Evolutionary conservation across 441 rosid species (phyloP).

Genomic region (Aleurites moluccanus): DNA sequence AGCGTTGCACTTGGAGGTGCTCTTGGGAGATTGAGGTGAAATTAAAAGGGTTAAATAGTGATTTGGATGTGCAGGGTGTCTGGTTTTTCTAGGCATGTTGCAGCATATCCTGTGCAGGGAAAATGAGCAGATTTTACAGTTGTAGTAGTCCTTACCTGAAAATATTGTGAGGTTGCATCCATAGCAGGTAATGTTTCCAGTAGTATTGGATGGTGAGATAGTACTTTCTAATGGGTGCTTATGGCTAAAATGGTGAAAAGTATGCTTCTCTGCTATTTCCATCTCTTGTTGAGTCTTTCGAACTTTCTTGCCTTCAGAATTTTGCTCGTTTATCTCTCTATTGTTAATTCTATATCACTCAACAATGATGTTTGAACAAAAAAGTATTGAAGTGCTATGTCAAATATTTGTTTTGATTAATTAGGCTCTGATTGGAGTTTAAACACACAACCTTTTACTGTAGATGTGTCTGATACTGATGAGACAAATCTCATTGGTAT

Average conservation of each 20-base stretch:
- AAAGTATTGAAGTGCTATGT: too few relatives aligned
- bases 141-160: conserved; percentile 32
- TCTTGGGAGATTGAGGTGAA: conserved; percentile 13
- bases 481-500: too few relatives aligned
- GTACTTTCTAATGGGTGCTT: conserved; percentile 38
- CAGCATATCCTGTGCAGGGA: conserved; percentile 45
- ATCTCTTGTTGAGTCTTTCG: conserved; percentile 1
- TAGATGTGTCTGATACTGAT: too few relatives aligned
- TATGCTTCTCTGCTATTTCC: conserved; percentile 13
- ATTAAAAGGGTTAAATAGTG: conserved; percentile 40
- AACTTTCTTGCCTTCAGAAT: too few relatives aligned
- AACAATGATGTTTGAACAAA: background rate
- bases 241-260: conserved; percentile 48
- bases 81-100: conserved; percentile 40
- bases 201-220: background rate
- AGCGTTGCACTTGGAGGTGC: conserved; percentile 37
- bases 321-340: too few relatives aligned
- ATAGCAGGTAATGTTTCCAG: conserved; percentile 20
- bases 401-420: too few relatives aligned
- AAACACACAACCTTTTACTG: too few relatives aligned
- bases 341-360: too few relatives aligned
- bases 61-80: conserved; percentile 42
- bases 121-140: conserved; percentile 45
- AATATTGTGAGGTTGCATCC: conserved; percentile 41
- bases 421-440: too few relatives aligned